Evolutionary conservation across 2,329 filamentous ascomycete genomes (phyloP).

Genomic region (Diaporthe caulivora): DNA sequence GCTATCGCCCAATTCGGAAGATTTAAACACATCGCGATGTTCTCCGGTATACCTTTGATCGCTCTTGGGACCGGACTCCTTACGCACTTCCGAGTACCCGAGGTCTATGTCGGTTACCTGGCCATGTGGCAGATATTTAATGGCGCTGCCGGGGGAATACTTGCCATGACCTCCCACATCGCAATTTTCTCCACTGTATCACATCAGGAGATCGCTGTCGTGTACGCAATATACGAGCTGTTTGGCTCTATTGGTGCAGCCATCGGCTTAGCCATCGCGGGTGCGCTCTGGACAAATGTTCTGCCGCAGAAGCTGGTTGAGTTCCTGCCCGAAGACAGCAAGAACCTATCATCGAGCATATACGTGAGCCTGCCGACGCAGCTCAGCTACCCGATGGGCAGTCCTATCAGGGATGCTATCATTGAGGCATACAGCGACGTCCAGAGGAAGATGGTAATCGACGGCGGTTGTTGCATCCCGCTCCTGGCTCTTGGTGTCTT

Average conservation of each 20-base stretch:
- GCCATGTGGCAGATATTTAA: conserved; percentile 70
- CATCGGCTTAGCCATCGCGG: conserved; percentile 69
- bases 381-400: conserved; percentile 13
- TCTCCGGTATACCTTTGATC: conserved; percentile 64
- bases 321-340: conserved; percentile 1
- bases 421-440: conserved; percentile 26
- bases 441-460: conserved; percentile 15
- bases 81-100: conserved; percentile 67
- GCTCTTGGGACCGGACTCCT: conserved; percentile 67
- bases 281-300: conserved; percentile 65
- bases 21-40: conserved; percentile 65
- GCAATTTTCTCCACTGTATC: conserved; percentile 70
- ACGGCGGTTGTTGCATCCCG: conserved; percentile 9
- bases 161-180: conserved; percentile 70
- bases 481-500: conserved; percentile 1
- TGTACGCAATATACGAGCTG: conserved; percentile 69
- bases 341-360: not conserved
- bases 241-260: conserved; percentile 70
- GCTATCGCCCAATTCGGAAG: conserved; percentile 61
- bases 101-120: conserved; percentile 62
- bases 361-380: not conserved
- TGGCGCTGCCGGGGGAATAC: conserved; percentile 67
- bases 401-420: not conserved
- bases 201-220: conserved; percentile 68
- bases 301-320: conserved; percentile 7